Evolutionary conservation across 2,329 filamentous ascomycete genomes (phyloP).

Genomic region (Aschersonia sp.): DNA sequence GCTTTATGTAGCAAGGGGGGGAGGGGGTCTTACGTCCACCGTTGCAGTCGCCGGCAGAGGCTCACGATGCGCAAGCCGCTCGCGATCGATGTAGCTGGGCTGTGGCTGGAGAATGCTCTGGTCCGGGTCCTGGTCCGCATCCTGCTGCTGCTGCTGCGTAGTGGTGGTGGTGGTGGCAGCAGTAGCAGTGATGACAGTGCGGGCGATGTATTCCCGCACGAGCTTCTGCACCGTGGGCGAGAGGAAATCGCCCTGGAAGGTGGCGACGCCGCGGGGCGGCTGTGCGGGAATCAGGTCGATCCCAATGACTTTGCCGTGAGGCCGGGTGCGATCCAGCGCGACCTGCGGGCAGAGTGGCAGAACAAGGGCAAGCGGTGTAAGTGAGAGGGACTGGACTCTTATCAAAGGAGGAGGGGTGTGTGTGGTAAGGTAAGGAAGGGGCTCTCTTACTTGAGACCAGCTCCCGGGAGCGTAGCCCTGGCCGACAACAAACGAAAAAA

Average conservation of each 20-base stretch:
- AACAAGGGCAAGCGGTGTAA: no score
- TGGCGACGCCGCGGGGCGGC: constrained; percentile 81
- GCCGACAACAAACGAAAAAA: background rate
- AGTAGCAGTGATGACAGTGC: constrained; percentile 15
- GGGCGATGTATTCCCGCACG: constrained; percentile 61
- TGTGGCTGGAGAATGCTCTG: constrained; percentile 11
- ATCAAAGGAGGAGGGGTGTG: background rate
- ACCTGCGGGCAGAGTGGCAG: constrained; percentile 36
- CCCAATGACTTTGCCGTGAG: constrained; percentile 67
- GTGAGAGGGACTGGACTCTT: no score
- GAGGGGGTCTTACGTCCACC: constrained; percentile 48
- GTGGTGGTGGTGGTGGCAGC: no score
- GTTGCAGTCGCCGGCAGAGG: constrained; percentile 2
- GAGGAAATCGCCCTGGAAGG: constrained; percentile 89
- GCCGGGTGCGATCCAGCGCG: constrained; percentile 62
- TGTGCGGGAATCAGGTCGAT: constrained; percentile 90
- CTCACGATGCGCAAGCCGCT: constrained; percentile 24
- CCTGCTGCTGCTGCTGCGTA: constrained; percentile 3
- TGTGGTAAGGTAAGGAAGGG: constrained; percentile 1
- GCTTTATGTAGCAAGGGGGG: no score
- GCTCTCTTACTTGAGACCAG: constrained; percentile 46
- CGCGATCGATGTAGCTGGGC: constrained; percentile 52
- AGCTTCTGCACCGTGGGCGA: constrained; percentile 58
- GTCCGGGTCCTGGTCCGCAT: no score
- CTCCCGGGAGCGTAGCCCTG: constrained; percentile 65